Evolutionary conservation across 2,329 filamentous ascomycete genomes (phyloP), one percentile per base, ranked within the genome.

Genomic region (Macrophomina tecta): DNA sequence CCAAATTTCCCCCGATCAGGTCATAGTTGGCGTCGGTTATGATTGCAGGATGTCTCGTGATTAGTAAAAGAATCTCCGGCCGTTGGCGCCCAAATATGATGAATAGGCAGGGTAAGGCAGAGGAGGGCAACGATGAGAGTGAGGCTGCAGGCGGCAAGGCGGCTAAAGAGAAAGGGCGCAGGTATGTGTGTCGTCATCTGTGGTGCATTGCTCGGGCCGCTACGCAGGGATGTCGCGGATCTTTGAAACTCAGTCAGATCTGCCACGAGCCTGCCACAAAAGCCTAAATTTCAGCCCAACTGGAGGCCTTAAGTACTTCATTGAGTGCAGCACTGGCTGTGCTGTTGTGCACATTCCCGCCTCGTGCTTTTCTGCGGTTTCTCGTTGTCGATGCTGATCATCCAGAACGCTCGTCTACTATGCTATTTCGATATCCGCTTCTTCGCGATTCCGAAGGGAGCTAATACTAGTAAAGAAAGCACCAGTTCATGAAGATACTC

Each of bases 261-360:
- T 36, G 46, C 46, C n/a, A 28, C 46, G 46, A 8, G 38, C 38
- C 48, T 28, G 23, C 48, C 28, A 32, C 11, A 53, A 53, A 53
- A 53, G 49, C 49, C 49, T 53, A 53, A 23, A 53, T 34, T 53
- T 53, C 49, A 53, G 49, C 49, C 28, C 49, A 53, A 53, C 28
- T 53, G 49, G 49, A 53, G 28, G 49, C 49, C 49, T 38, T 53
- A n/a, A 53, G 2, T 5, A 34, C 14, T 8, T 34, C 23, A 30
- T n/a, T 8, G 28, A 12, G 49, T 34, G 49, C 23, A 34, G 30
- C 36, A 8, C 36, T 49, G n/a, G 16, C 1, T 5, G 46, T 12
- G 46, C n/a, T 6, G n/a, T 12, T 49, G 23, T 12, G 23, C 8
- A 49, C 2, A 14, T 45, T 45, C 5, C 8, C 16, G 11, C 16